Base-by-base conservation (phyloP, 768 basidiomycete genomes). In the Lactarius akahatsu region DNA sequence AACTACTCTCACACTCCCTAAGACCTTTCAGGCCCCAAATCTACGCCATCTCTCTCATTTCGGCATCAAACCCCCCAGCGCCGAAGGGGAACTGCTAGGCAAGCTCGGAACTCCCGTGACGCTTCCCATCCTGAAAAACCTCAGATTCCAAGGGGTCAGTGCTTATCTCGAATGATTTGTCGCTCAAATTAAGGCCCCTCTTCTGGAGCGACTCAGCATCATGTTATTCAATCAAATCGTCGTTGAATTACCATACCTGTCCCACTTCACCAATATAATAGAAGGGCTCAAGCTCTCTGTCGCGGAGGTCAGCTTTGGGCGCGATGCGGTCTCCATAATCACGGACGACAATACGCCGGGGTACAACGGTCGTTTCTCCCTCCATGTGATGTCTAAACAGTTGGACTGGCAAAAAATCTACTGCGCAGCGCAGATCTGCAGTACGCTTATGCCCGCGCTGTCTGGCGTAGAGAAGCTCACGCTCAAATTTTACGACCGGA, bases 361-460 rank as follows among this genome's bases (percentile, higher is more conserved):
- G 30, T 30, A 16, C 55, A 20, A 58, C 1, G 7, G 13, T 3
- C 8, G 5, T 16, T 41, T 64, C 47, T 9, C 10, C 36, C 47
- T 64, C 5, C 28, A 6, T 5, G 11, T 64, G 36, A 32, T 6
- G 15, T 50, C n/a, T 28, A 64, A 7, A 20, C 10, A 34, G 8
- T 54, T 64, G 34, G 50, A 64, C 20, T 54, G 63, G 63, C 57
- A 64, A 34, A n/a, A n/a, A n/a, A 32, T 64, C 6, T 11, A 40
- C 16, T 50, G 57, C 15, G 58, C 63, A 9, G 47, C 38, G 4
- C 63, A 59, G 36, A 26, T 64, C n/a, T 64, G 47, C n/a, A 28
- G 38, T n/a, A 38, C 57, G 16, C 63, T 64, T 23, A 36, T n/a
- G 15, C 50, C 50, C 5, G 7, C 40, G 4, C 30, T 64, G 0